phyloP scores from a whole-genome alignment of 2,329 filamentous ascomycete species.

The Diaporthe ampelina region DNA sequence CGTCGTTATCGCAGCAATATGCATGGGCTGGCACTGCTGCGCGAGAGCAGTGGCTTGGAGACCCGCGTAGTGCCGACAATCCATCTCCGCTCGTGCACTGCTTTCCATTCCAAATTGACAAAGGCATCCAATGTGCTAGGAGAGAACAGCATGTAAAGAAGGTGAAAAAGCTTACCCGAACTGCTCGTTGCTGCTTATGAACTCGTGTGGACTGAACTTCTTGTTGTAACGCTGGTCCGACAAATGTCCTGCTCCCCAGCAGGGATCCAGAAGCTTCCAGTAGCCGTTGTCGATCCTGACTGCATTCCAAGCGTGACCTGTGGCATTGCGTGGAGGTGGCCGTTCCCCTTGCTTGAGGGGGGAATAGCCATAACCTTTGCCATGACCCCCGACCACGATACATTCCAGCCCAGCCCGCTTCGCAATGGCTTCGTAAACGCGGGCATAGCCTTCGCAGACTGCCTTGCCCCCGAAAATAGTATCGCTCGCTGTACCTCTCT shows the following conservation, averaged over 20 bases:
- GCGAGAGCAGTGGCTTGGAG: not conserved
- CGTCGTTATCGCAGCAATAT: not conserved
- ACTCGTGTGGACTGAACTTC: constrained; percentile 74
- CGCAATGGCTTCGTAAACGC: constrained; percentile 84
- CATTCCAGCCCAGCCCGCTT: constrained; percentile 84
- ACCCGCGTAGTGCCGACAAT: not conserved
- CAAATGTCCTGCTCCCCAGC: constrained; percentile 90
- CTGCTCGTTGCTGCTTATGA: constrained; percentile 77
- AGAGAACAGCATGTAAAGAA: too few relatives aligned
- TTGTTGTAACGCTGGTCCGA: constrained; percentile 72
- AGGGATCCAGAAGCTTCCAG: constrained; percentile 93
- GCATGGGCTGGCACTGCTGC: not conserved
- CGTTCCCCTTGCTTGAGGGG: constrained; percentile 73
- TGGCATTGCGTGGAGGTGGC: constrained; percentile 73
- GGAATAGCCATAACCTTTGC: constrained; percentile 85
- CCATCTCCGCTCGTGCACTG: too few relatives aligned
- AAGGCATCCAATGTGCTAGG: not conserved
- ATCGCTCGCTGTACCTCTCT: constrained; percentile 76
- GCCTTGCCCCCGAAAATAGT: constrained; percentile 84
- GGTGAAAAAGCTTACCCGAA: constrained; percentile 71
- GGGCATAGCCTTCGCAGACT: constrained; percentile 93
- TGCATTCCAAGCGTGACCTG: constrained; percentile 92
- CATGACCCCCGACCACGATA: constrained; percentile 81
- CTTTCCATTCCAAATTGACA: not conserved
- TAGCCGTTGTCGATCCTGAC: constrained; percentile 87